phyloP scores from a whole-genome alignment of 352 stramenopile genomes.

The Globisporangium abappressorium region DNA sequence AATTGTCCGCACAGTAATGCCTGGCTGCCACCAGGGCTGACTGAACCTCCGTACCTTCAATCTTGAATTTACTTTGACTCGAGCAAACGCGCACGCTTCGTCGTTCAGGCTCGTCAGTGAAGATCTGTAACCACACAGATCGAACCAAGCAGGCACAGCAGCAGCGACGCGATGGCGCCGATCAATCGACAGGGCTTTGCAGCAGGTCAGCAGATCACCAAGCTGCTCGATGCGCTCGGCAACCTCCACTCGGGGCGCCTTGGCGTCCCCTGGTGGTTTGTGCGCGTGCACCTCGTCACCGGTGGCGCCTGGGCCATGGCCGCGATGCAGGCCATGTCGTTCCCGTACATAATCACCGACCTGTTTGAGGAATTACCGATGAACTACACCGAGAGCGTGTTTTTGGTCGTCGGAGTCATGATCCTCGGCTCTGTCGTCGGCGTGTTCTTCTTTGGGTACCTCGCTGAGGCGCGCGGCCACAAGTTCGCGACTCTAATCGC shows the following conservation, averaged over 20 bases:
- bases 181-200: neutral
- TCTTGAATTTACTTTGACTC: too few species aligned
- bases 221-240: slow-evolving; percentile 3
- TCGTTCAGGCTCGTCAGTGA: too few species aligned
- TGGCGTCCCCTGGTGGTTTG: slow-evolving; percentile 1
- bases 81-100: too few species aligned
- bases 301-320: too few species aligned
- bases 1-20: too few species aligned
- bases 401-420: neutral
- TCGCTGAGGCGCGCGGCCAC: slow-evolving; percentile 20
- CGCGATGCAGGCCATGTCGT: neutral
- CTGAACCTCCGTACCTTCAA: too few species aligned
- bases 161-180: neutral
- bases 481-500: slow-evolving; percentile 12
- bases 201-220: slow-evolving; percentile 1
- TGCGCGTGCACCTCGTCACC: neutral
- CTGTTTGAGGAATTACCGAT: neutral
- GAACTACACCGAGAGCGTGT: neutral
- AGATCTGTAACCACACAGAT: too few species aligned
- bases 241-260: neutral
- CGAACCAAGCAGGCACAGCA: neutral
- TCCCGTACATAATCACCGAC: neutral
- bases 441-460: slow-evolving; percentile 2
- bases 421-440: slow-evolving; percentile 22
- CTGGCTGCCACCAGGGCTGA: too few species aligned